Evolutionary conservation across 495 filamentous ascomycete genomes (phyloP).

Genomic region (Lindgomyces ingoldianus): DNA sequence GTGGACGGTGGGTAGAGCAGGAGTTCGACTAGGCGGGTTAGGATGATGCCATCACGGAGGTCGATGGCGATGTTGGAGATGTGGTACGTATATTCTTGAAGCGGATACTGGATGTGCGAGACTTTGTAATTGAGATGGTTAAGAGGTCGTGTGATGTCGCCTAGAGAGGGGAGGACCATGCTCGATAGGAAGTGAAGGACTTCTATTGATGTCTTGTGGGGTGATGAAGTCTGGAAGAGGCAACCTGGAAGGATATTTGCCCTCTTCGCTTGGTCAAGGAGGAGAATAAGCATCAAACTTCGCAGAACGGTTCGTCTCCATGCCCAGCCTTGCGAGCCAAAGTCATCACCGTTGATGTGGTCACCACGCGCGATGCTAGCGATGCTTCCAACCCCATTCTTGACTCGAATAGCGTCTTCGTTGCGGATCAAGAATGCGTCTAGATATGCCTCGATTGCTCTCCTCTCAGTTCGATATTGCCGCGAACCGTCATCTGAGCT

Average conservation of each 20-base stretch:
- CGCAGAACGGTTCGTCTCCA: constrained; percentile 61
- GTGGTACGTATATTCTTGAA: constrained; percentile 61
- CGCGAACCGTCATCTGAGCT: constrained; percentile 34
- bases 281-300: constrained; percentile 61
- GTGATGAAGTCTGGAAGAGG: constrained; percentile 54
- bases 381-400: constrained; percentile 34
- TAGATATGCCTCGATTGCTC: constrained; percentile 55
- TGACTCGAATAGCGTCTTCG: constrained; percentile 52
- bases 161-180: constrained; percentile 60
- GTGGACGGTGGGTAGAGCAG: constrained; percentile 52
- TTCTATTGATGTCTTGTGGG: constrained; percentile 57
- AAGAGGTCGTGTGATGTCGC: constrained; percentile 58
- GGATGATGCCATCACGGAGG: constrained; percentile 62
- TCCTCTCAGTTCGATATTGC: constrained; percentile 41
- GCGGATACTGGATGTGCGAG: constrained; percentile 55
- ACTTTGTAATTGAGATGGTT: constrained; percentile 60
- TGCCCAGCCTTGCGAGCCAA: constrained; percentile 48
- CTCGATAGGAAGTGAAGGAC: constrained; percentile 56
- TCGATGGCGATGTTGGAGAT: constrained; percentile 66
- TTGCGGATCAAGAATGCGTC: constrained; percentile 62
- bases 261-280: constrained; percentile 59
- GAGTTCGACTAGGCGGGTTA: constrained; percentile 62
- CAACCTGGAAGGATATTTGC: constrained; percentile 42
- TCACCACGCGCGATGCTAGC: constrained; percentile 34
- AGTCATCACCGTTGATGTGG: constrained; percentile 39